These are phyloP conservation scores for Prinsepia uniflora DNA, from an alignment of 306 rosid genomes.

Conservation along the genomic window DNA sequence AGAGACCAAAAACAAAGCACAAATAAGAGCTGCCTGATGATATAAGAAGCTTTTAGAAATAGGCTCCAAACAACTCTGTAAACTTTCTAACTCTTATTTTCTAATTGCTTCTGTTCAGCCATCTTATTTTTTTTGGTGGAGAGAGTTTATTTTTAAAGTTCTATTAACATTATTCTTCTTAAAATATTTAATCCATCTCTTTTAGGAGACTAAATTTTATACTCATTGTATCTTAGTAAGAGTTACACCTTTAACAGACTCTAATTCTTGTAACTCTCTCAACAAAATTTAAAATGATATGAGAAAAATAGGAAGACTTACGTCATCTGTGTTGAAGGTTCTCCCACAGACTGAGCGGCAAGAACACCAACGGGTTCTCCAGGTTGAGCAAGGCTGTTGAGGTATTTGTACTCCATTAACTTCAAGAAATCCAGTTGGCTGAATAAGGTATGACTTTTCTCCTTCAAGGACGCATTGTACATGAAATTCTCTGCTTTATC, in stretches of 20 bases:
- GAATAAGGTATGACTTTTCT: constrained; percentile 30
- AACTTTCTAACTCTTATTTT: too few species aligned
- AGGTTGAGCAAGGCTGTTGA: constrained; percentile 83
- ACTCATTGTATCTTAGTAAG: too few species aligned
- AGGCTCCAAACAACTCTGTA: neutral
- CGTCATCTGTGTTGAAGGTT: constrained; percentile 99
- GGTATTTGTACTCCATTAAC: constrained; percentile 86
- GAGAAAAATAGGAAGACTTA: constrained; percentile 31
- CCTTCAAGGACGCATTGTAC: constrained; percentile 30
- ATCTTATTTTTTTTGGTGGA: too few species aligned
- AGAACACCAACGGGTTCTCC: constrained; percentile 98
- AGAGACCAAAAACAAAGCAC: neutral
- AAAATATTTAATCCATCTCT: neutral
- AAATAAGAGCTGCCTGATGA: neutral
- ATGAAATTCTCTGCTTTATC: constrained; percentile 49
- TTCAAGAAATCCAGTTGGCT: constrained; percentile 47
- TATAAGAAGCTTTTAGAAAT: neutral
- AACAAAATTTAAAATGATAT: neutral
- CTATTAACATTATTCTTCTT: neutral
- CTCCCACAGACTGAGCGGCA: constrained; percentile 94
- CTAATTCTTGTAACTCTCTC: neutral
- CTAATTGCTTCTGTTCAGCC: too few species aligned
- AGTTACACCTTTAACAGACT: neutral
- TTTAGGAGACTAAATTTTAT: neutral
- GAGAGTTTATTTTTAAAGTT: too few species aligned